Evolutionary conservation across 2,329 filamentous ascomycete species (phyloP).

Genomic region (Dactylella cylindrospora): DNA sequence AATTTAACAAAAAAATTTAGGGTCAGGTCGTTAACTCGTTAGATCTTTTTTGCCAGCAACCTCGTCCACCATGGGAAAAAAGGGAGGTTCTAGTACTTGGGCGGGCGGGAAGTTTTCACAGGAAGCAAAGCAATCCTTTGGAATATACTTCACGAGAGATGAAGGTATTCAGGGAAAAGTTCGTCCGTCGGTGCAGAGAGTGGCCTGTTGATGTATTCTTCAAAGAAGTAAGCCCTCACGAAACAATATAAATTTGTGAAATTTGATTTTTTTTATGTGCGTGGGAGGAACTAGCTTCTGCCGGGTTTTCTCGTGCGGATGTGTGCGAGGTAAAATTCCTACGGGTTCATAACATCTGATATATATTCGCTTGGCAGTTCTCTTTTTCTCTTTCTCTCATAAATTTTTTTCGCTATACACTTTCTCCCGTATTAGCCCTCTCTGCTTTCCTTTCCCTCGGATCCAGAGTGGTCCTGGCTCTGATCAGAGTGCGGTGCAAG

Average conservation of each 20-base stretch:
- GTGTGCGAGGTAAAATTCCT: conserved; percentile 8
- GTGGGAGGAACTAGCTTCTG: conserved; percentile 25
- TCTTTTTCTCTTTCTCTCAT: conserved; percentile 11
- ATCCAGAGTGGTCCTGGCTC: conserved; percentile 8
- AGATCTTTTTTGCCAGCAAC: neutral
- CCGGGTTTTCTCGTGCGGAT: conserved; percentile 18
- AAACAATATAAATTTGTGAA: neutral
- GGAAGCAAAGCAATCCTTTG: too few relatives aligned
- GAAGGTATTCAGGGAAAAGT: too few relatives aligned
- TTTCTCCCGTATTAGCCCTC: too few relatives aligned
- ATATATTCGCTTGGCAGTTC: neutral
- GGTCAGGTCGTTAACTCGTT: too few relatives aligned
- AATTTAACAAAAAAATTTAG: conserved; percentile 21
- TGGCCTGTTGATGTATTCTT: neutral
- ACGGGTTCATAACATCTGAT: conserved; percentile 1
- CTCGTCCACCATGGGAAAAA: too few relatives aligned
- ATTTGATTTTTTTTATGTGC: conserved; percentile 7
- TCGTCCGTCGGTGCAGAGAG: too few relatives aligned
- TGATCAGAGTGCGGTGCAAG: conserved; percentile 23
- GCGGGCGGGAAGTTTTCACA: too few relatives aligned
- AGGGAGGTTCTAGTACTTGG: too few relatives aligned
- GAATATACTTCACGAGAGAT: too few relatives aligned
- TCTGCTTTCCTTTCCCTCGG: conserved; percentile 19
- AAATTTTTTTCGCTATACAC: neutral
- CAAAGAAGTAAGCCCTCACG: neutral